These are phyloP conservation scores for Physaria fendleri DNA, from an alignment of 345 rosid species.

Conservation along the genomic window DNA sequence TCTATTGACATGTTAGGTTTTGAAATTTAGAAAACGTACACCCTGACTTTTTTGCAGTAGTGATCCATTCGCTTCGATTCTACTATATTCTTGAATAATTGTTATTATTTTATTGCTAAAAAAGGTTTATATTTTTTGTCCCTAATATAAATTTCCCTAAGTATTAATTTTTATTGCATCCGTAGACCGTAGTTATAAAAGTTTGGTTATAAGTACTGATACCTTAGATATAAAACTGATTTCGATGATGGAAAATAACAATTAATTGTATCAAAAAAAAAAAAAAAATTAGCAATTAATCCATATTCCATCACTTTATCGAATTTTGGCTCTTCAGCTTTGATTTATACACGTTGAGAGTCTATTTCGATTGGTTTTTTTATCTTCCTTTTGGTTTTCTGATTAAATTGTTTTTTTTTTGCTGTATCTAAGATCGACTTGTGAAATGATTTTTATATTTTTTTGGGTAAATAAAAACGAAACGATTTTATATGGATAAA, in stretches of 20 bases:
- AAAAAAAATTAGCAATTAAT: too few relatives aligned
- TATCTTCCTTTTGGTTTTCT: too few relatives aligned
- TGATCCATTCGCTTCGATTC: not conserved
- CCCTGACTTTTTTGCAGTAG: constrained; percentile 19
- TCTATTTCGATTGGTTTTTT: too few relatives aligned
- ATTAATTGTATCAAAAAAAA: too few relatives aligned
- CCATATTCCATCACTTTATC: not conserved
- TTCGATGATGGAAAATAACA: not conserved
- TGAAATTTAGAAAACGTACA: constrained; percentile 12
- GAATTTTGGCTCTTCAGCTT: too few relatives aligned
- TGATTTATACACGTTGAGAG: too few relatives aligned
- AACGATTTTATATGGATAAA: too few relatives aligned
- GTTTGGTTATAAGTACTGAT: not conserved
- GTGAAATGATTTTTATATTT: too few relatives aligned
- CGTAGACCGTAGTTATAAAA: not conserved
- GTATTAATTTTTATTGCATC: not conserved
- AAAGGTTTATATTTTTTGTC: not conserved
- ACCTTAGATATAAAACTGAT: not conserved
- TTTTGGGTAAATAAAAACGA: too few relatives aligned
- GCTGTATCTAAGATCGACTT: too few relatives aligned
- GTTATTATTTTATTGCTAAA: not conserved
- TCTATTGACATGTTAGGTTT: constrained; percentile 15
- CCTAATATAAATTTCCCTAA: not conserved
- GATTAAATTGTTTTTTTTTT: too few relatives aligned
- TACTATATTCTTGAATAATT: not conserved